Evolutionary conservation across 331 rosid genomes (phyloP), one percentile per base, ranked within the genome.

Genomic region (Acacia concinna): DNA sequence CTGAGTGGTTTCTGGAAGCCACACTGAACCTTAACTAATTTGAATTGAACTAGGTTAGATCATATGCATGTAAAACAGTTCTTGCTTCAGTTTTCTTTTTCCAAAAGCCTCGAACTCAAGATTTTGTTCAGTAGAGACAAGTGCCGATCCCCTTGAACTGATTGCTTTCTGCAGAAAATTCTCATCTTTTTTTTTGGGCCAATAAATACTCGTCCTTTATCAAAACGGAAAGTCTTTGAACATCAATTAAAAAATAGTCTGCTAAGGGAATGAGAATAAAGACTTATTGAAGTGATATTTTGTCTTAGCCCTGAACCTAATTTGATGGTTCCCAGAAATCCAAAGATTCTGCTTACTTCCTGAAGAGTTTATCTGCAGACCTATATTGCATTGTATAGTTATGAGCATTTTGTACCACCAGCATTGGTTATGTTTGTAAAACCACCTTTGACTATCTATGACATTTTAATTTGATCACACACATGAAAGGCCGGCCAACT

Each of bases 381-480:
- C 21, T 65, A 1, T 52, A 27, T 62, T 73, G 15, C 38, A 17
- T 12, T 4, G 4, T 49, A 72, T 51, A 37, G 43, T 13, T 15
- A 70, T 41, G 54, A 73, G 79, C 59, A 73, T 80, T 64, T 80
- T 21, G 67, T n/a, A 47, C 23, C 28, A 47, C 23, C 28, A n/a
- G 21, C 20, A 28, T 41, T 23, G 15, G 49, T 15, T 73, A 54
- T 64, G 34, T 28, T 75, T 25, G 17, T 49, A 44, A 72, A 49
- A 17, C n/a, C 20, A 37, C 47, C 28, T 37, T 23, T 64, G 27
- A 49, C 44, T 47, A 47, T 72, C 30, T 63, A 23, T 63, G 30
- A 20, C 62, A 23, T 59, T 75, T 25, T 47, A 10, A 27, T 75
- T 31, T 28, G 63, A 14, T 14, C 6, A 66, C 17, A 75, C 66